Evolutionary conservation across 1,284 basidiomycete genomes (phyloP).

Genomic region (Porodaedalea pini): DNA sequence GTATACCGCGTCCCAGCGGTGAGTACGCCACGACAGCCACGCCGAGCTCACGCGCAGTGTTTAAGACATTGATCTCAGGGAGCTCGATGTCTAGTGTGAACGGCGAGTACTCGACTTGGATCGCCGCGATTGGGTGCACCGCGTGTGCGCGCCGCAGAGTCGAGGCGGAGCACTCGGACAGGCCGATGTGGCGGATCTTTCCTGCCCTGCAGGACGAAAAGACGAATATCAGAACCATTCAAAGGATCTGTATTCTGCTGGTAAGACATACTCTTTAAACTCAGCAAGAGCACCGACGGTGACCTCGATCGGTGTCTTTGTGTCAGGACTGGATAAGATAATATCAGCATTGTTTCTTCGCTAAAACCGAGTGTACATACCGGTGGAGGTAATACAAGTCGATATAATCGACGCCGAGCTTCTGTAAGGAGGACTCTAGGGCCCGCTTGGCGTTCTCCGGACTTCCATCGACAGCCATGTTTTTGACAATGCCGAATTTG

Average conservation of each 20-base stretch:
- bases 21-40: conserved; percentile 56
- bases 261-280: conserved; percentile 49
- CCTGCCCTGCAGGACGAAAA: conserved; percentile 38
- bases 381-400: conserved; percentile 47
- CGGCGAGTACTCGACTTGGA: conserved; percentile 65
- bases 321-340: conserved; percentile 36
- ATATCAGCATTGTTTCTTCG: background rate
- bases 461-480: conserved; percentile 28
- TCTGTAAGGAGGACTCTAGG: conserved; percentile 35
- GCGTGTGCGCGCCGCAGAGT: conserved; percentile 63
- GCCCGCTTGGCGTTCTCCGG: conserved; percentile 36
- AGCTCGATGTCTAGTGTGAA: conserved; percentile 55
- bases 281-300: conserved; percentile 51
- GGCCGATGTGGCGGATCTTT: conserved; percentile 59
- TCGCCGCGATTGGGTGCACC: conserved; percentile 55
- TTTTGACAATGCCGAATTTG: conserved; percentile 44
- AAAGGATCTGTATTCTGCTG: no score
- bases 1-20: conserved; percentile 58
- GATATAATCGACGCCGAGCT: conserved; percentile 42
- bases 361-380: conserved; percentile 23
- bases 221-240: background rate
- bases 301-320: conserved; percentile 45
- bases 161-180: conserved; percentile 56
- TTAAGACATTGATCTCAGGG: conserved; percentile 43
- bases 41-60: conserved; percentile 50